Percentiles rank a stretch among this genome's conserved stretches.
Evolutionary conservation across 2,329 filamentous ascomycete genomes (phyloP).

Genomic region (Phyllosticta citribraziliensis): DNA sequence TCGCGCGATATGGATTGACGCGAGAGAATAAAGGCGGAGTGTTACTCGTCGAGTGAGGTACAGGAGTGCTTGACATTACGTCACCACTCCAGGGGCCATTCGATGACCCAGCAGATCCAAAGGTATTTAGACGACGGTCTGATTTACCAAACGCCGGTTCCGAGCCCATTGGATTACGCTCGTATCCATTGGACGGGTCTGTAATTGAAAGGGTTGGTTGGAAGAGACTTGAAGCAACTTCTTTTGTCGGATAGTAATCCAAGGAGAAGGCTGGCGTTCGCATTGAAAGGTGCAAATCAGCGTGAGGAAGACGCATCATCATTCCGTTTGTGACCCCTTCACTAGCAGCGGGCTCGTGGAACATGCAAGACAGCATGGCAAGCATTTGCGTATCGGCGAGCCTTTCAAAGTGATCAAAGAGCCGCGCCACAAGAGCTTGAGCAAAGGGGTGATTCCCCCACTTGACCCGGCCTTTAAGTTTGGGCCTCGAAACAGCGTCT

Average conservation of each 20-base stretch:
- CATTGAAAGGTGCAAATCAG: constrained; percentile 30
- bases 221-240: constrained; percentile 35
- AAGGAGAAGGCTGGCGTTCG: constrained; percentile 36
- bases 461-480: constrained; percentile 37
- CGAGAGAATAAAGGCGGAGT: constrained; percentile 37
- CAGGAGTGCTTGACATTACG: constrained; percentile 32
- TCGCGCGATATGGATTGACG: constrained; percentile 25
- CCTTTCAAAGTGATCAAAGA: constrained; percentile 51
- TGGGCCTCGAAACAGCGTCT: constrained; percentile 28
- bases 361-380: constrained; percentile 53
- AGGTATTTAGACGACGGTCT: constrained; percentile 22
- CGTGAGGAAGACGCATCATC: constrained; percentile 17
- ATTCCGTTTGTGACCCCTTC: constrained; percentile 30
- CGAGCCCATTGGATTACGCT: constrained; percentile 22
- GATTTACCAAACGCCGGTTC: constrained; percentile 16
- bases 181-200: constrained; percentile 11
- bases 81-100: constrained; percentile 40
- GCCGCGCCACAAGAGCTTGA: constrained; percentile 45
- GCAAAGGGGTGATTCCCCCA: constrained; percentile 49
- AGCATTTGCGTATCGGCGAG: constrained; percentile 56
- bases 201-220: constrained; percentile 26
- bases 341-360: constrained; percentile 39
- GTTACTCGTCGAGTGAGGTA: constrained; percentile 42
- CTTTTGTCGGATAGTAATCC: constrained; percentile 36
- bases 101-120: constrained; percentile 42